Evolutionary conservation across 345 rosid species (phyloP).

Genomic region (Salix suchowensis): DNA sequence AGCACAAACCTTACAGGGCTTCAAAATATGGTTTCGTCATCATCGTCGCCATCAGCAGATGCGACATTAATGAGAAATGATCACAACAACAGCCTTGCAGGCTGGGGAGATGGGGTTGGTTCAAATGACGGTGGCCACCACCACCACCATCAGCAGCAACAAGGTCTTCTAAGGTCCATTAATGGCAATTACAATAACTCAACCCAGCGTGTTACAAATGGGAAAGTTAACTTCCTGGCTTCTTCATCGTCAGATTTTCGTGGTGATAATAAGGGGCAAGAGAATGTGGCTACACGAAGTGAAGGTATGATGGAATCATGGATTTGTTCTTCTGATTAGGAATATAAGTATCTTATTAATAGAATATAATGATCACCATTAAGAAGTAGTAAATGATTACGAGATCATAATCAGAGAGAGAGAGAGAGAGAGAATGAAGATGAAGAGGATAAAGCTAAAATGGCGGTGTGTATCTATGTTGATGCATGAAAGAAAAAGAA

Average conservation of each 20-base stretch:
- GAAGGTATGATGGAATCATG: constrained; percentile 80
- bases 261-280: constrained; percentile 33
- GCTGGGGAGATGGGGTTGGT: constrained; percentile 22
- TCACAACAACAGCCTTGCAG: constrained; percentile 5
- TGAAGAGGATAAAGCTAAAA: background rate
- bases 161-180: constrained; percentile 36
- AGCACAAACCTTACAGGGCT: constrained; percentile 25
- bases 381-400: background rate
- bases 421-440: background rate
- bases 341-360: background rate
- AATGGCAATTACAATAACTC: constrained; percentile 31
- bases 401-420: background rate
- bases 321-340: constrained; percentile 79
- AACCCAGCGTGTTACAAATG: constrained; percentile 27
- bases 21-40: constrained; percentile 22
- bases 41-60: constrained; percentile 11
- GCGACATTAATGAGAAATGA: constrained; percentile 18
- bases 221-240: constrained; percentile 24
- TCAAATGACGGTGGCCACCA: constrained; percentile 31
- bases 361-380: background rate
- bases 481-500: constrained; percentile 30
- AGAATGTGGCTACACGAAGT: constrained; percentile 32
- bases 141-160: background rate
- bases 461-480: constrained; percentile 17
- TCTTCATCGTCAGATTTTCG: constrained; percentile 31